Conservation (phyloP, 139 green algal species). For the Microglena sp. region DNA sequence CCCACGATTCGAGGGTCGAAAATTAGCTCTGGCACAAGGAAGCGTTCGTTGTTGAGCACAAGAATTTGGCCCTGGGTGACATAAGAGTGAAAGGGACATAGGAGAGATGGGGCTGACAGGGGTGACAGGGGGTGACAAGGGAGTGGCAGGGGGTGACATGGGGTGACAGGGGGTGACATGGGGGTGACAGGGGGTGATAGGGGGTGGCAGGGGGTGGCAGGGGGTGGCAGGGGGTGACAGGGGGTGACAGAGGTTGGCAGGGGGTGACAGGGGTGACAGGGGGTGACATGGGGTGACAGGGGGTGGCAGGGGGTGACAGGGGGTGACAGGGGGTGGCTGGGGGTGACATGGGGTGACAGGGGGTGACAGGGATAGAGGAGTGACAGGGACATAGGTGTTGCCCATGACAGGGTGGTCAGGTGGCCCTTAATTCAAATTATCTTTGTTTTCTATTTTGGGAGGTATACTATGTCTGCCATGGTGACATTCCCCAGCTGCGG, state of each 20-base stretch:
- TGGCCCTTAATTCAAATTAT: no score
- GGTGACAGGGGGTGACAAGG: background rate
- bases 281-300: background rate
- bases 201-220: background rate
- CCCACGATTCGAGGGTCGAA: constrained; percentile 59
- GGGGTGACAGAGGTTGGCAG: background rate
- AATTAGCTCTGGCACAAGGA: constrained; percentile 87
- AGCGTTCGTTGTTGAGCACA: constrained; percentile 90
- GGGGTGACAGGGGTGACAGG: background rate
- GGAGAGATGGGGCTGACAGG: background rate
- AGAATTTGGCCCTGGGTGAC: constrained; percentile 53
- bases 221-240: background rate
- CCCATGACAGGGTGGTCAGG: no score
- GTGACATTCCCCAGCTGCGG: no score
- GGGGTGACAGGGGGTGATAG: background rate
- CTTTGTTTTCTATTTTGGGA: no score
- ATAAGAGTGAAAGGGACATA: background rate
- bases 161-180: background rate
- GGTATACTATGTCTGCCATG: no score
- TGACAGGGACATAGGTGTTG: no score
- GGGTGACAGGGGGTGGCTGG: no score
- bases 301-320: background rate
- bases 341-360: no score
- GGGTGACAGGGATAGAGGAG: no score
- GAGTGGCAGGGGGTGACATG: background rate